These are phyloP conservation scores for Cyclaneusma minus DNA, from an alignment of 2,329 filamentous ascomycete species.

Conservation along the genomic window DNA sequence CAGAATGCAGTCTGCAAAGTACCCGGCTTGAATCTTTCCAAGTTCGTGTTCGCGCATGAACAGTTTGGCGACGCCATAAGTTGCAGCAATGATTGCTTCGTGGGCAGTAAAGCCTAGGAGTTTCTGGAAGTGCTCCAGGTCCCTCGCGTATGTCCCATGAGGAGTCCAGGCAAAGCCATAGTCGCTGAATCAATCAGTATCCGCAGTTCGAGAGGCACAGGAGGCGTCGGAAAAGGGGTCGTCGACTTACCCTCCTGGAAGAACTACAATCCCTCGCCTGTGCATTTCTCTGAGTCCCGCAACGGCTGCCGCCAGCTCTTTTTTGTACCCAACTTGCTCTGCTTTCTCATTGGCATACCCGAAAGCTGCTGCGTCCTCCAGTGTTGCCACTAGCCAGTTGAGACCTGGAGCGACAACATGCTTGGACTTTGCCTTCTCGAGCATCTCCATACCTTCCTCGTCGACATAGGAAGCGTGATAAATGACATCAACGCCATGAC, in stretches of 20 bases:
- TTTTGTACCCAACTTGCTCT: conserved; percentile 25
- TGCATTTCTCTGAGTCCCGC: conserved; percentile 27
- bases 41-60: conserved; percentile 23
- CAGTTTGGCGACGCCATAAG: conserved; percentile 19
- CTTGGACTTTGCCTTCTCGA: conserved; percentile 22
- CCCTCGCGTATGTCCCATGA: conserved; percentile 28
- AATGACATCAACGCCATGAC: conserved; percentile 28
- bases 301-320: conserved; percentile 24
- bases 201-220: too few relatives aligned
- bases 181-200: too few relatives aligned
- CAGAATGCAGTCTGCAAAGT: conserved; percentile 25
- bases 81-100: conserved; percentile 26
- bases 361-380: conserved; percentile 16
- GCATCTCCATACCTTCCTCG: conserved; percentile 21
- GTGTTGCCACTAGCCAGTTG: conserved; percentile 23
- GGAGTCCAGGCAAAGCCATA: conserved; percentile 30
- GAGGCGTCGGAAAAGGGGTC: too few relatives aligned
- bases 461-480: conserved; percentile 29
- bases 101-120: conserved; percentile 25
- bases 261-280: conserved; percentile 23
- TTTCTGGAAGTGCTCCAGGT: conserved; percentile 27
- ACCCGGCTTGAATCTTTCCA: conserved; percentile 23
- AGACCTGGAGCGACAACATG: conserved; percentile 25
- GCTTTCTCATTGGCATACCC: conserved; percentile 25
- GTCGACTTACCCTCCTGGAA: conserved; percentile 28